Conservation (phyloP, 495 filamentous ascomycete species). For the Lophiostoma macrostomum region DNA sequence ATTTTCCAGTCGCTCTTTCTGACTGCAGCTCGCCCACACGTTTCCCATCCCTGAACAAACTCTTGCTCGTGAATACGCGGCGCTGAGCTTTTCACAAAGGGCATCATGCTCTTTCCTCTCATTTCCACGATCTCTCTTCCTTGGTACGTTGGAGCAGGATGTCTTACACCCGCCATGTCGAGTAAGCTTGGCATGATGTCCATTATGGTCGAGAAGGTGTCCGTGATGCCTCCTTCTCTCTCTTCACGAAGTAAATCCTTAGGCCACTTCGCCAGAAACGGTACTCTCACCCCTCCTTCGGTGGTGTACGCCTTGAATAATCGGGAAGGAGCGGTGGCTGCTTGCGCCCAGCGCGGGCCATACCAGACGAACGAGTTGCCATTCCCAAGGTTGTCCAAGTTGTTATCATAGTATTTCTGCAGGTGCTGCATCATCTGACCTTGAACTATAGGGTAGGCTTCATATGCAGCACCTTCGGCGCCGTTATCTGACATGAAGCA, state of each 20-base stretch:
- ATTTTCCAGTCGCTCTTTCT: conserved; percentile 39
- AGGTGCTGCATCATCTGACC: conserved; percentile 49
- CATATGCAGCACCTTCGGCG: conserved; percentile 61
- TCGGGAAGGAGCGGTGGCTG: conserved; percentile 60
- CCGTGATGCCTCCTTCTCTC: conserved; percentile 45
- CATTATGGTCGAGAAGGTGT: conserved; percentile 62
- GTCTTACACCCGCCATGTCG: conserved; percentile 58
- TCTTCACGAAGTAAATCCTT: background rate
- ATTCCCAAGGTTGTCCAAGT: conserved; percentile 58
- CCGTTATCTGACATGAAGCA: conserved; percentile 65
- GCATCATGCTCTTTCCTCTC: conserved; percentile 53
- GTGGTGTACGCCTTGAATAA: conserved; percentile 62
- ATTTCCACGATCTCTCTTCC: conserved; percentile 57
- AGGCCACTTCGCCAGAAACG: conserved; percentile 51
- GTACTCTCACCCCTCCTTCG: conserved; percentile 59
- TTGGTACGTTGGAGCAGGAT: conserved; percentile 56
- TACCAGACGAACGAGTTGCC: conserved; percentile 65
- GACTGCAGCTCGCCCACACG: conserved; percentile 38
- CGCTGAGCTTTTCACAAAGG: conserved; percentile 41
- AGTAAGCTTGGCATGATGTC: conserved; percentile 61
- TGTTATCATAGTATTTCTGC: conserved; percentile 62
- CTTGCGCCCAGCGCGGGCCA: conserved; percentile 62
- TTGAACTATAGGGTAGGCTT: conserved; percentile 53
- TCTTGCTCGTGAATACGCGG: conserved; percentile 49
- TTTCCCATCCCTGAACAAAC: conserved; percentile 41